These are phyloP conservation scores for Saccharomyces hybrid DNA, from an alignment of 1,139 yeast genomes.

Conservation along the genomic window DNA sequence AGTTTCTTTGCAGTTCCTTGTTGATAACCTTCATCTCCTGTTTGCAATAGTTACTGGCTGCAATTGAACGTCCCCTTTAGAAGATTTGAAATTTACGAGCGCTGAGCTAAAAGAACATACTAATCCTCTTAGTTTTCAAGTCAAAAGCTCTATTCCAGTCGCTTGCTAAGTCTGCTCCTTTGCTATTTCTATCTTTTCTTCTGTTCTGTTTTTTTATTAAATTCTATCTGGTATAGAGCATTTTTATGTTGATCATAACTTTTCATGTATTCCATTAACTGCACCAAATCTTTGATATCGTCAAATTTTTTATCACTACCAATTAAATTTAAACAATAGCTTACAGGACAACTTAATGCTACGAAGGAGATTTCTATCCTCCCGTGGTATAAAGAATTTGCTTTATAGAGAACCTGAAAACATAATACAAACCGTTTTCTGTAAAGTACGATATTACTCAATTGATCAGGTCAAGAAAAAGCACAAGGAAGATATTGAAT, in stretches of 20 bases:
- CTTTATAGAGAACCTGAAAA: neutral
- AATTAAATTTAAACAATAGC: neutral
- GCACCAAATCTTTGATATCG: neutral
- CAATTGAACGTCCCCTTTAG: neutral
- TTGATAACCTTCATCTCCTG: neutral
- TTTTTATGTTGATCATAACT: neutral
- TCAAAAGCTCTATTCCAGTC: neutral
- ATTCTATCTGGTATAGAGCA: neutral
- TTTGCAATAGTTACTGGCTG: neutral
- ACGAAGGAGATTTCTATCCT: neutral
- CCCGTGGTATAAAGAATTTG: neutral
- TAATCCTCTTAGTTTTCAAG: neutral
- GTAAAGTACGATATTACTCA: neutral
- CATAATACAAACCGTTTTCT: too few relatives aligned
- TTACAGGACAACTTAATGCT: neutral
- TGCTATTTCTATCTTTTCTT: neutral
- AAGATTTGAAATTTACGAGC: neutral
- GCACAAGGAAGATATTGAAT: slow-evolving; percentile 10
- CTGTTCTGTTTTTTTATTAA: neutral
- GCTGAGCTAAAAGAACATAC: neutral
- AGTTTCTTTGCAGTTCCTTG: neutral
- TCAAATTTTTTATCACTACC: neutral
- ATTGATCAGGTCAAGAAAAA: slow-evolving; percentile 2
- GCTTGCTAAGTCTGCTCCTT: neutral
- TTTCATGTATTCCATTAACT: neutral